Base-by-base conservation (phyloP, 2,329 filamentous ascomycete species). In the Nigrospora oryzae region DNA sequence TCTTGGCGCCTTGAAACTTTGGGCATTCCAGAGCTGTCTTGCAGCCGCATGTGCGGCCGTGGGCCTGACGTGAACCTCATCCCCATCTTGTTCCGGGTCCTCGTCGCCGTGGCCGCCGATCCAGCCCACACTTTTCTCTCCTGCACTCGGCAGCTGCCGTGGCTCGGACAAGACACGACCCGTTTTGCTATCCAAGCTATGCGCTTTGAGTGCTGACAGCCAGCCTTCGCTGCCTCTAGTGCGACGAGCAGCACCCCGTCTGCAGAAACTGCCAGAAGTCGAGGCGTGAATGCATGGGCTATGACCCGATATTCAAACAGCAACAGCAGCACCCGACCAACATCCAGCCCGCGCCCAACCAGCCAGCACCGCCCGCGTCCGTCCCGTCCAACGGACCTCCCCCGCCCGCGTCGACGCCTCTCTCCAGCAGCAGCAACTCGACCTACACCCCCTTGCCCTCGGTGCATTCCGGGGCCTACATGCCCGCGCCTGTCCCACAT, bases 261-360 rank as follows among this genome's bases (percentile, higher is more conserved):
- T 98, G 93, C 73, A 83, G 89, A 68, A 89, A 93, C 61, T 93
- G 87, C 69, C 83, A 84, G 60, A 93, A 93, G 65, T 89, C 85
- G 54, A 93, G 91, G 68, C 86, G 87, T 59, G 86, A 91, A 57
- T 93, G 87, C 60, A 63, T 89, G 40, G 87, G 87, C 45, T 93
- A 93, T 77, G 87, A 93, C 59, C 86, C 87, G 34, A 87, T 91
- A 58, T 93, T 91, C 70, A 87, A 89, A 66, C 78, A 78, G 53
- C 78, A 83, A 51, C 56, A 53, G 30, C 58, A 59, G 36, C 79
- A 81, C 43, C 84, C 84, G 30, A 75, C 84, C 40, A 77, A 81
- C 51, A 84, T 89, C 50, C 86, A 91, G 62, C 78, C 84, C 16
- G 80, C 81, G 12, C 79, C 82, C 45, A 79, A 75, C 53, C 56